phyloP scores from a whole-genome alignment of 164 flowering plant genomes.

The Warburgia ugandensis region DNA sequence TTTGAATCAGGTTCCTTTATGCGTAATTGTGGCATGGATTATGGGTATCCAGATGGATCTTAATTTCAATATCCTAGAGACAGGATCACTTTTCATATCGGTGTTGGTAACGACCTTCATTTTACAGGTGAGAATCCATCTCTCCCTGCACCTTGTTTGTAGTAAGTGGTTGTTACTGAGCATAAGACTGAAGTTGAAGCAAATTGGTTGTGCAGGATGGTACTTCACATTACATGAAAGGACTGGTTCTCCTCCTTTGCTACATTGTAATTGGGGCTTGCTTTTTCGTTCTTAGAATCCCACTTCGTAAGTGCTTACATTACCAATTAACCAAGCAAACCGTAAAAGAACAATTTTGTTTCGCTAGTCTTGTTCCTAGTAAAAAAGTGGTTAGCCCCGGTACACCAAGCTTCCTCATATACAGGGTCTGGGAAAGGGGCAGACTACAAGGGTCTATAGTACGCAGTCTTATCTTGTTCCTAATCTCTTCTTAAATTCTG shows the following conservation, averaged over 20 bases:
- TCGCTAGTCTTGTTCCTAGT: too few species aligned
- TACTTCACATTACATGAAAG: slow-evolving; percentile 85
- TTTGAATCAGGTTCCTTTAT: slow-evolving; percentile 66
- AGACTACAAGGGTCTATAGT: too few species aligned
- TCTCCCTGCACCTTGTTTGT: not conserved
- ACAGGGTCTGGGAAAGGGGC: too few species aligned
- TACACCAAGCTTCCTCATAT: too few species aligned
- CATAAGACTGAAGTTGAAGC: too few species aligned
- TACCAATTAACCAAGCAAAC: too few species aligned
- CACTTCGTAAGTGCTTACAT: slow-evolving; percentile 18
- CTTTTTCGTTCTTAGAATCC: slow-evolving; percentile 46
- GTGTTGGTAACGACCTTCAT: slow-evolving; percentile 41
- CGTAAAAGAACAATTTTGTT: too few species aligned
- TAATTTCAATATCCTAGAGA: slow-evolving; percentile 60
- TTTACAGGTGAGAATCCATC: slow-evolving; percentile 30
- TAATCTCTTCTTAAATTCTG: too few species aligned
- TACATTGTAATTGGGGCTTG: slow-evolving; percentile 51
- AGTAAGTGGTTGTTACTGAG: too few species aligned
- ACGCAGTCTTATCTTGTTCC: too few species aligned
- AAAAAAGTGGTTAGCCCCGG: too few species aligned
- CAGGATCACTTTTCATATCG: slow-evolving; percentile 61
- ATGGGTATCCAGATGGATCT: slow-evolving; percentile 75
- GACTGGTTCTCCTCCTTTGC: slow-evolving; percentile 56
- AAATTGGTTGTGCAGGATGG: too few species aligned
- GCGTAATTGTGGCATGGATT: slow-evolving; percentile 68